Conservation (phyloP, 2,329 filamentous ascomycete genomes). For the Nakataea oryzae region DNA sequence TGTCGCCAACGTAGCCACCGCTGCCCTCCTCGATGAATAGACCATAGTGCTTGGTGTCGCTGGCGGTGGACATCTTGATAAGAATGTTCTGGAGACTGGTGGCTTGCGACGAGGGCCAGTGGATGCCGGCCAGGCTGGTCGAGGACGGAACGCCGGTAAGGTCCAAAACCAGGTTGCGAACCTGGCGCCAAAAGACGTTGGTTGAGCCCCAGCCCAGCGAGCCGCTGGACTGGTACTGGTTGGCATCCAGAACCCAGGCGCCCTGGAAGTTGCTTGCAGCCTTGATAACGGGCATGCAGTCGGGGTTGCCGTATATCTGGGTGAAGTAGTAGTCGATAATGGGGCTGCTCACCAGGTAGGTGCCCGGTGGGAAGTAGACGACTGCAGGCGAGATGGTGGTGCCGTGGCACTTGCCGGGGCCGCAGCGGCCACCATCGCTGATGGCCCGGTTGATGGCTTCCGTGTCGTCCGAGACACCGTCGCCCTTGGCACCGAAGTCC, state of each 20-base stretch:
- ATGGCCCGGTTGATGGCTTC: slow-evolving; percentile 59
- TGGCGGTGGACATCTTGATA: slow-evolving; percentile 36
- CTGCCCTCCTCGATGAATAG: slow-evolving; percentile 54
- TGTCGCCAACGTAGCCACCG: slow-evolving; percentile 58
- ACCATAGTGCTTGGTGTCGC: slow-evolving; percentile 41
- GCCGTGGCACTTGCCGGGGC: slow-evolving; percentile 7
- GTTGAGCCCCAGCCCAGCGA: slow-evolving; percentile 31
- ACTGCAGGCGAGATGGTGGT: slow-evolving; percentile 11
- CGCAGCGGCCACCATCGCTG: slow-evolving; percentile 20
- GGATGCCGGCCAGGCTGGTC: slow-evolving; percentile 23
- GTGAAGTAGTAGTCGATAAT: slow-evolving; percentile 10
- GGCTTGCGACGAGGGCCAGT: slow-evolving; percentile 61
- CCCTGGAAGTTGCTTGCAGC: background rate
- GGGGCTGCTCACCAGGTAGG: slow-evolving; percentile 8
- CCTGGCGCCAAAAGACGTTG: slow-evolving; percentile 13
- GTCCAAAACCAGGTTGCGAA: slow-evolving; percentile 14
- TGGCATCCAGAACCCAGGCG: slow-evolving; percentile 26
- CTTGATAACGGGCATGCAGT: slow-evolving; percentile 8
- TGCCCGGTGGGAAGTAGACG: slow-evolving; percentile 12
- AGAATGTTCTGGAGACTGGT: slow-evolving; percentile 48
- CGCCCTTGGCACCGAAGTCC: slow-evolving; percentile 53
- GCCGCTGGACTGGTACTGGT: slow-evolving; percentile 39
- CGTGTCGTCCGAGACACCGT: slow-evolving; percentile 67
- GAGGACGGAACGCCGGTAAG: slow-evolving; percentile 10
- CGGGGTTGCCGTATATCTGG: slow-evolving; percentile 10